Conservation (phyloP, 495 filamentous ascomycete species). For the Schizothecium vesticola region DNA sequence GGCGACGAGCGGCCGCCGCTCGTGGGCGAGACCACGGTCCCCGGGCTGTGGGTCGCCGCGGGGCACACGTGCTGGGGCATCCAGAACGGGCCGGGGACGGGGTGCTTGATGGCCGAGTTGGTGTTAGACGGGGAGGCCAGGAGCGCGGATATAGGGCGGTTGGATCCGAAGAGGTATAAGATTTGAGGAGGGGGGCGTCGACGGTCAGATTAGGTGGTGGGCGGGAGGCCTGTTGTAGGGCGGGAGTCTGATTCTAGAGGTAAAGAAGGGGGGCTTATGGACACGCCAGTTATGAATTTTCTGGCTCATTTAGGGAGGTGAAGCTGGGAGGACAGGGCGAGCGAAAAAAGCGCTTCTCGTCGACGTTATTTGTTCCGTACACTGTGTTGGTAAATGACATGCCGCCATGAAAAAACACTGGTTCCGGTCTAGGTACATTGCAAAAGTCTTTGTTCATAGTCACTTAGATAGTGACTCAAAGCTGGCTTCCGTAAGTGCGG, state of each 20-base stretch:
- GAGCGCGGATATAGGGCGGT: conserved; percentile 64
- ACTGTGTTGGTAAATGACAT: background rate
- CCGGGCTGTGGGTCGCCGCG: conserved; percentile 75
- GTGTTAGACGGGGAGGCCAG: conserved; percentile 72
- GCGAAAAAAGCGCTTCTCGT: background rate
- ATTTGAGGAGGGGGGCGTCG: conserved; percentile 24
- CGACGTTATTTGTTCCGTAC: background rate
- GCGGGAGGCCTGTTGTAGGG: too few species aligned
- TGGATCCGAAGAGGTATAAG: conserved; percentile 61
- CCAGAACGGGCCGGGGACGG: conserved; percentile 90
- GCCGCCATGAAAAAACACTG: background rate
- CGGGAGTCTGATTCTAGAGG: background rate
- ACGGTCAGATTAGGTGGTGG: background rate
- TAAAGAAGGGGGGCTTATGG: background rate
- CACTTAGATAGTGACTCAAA: background rate
- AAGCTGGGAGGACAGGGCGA: background rate
- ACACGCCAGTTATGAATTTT: background rate
- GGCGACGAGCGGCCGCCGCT: conserved; percentile 61
- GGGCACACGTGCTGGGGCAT: conserved; percentile 99
- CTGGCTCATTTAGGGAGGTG: background rate
- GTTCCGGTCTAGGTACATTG: background rate
- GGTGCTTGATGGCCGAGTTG: conserved; percentile 81
- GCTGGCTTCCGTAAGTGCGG: background rate
- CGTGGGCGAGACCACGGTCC: conserved; percentile 67
- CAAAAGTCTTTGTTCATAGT: background rate